These are phyloP conservation scores for Hymenoscyphus occultus DNA, from an alignment of 2,329 filamentous ascomycete species.

Conservation along the genomic window DNA sequence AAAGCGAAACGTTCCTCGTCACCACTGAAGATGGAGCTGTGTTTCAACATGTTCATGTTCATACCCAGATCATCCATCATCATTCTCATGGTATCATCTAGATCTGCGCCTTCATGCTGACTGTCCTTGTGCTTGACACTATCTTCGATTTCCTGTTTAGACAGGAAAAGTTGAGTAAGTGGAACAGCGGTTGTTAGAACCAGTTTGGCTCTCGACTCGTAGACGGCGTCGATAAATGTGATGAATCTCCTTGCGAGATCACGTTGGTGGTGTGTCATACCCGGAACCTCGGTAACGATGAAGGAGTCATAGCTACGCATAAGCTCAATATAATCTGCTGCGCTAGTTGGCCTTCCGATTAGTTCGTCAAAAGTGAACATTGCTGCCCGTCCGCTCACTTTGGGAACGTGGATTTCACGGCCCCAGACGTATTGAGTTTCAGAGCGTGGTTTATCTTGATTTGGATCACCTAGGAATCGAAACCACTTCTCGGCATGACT, in stretches of 20 bases:
- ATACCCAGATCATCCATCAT: constrained; percentile 86
- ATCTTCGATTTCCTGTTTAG: constrained; percentile 64
- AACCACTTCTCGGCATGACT: constrained; percentile 95
- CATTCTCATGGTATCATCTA: constrained; percentile 70
- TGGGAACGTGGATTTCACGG: constrained; percentile 80
- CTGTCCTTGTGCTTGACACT: constrained; percentile 49
- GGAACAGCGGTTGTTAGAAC: constrained; percentile 89
- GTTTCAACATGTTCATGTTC: constrained; percentile 81
- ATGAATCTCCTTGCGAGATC: constrained; percentile 93
- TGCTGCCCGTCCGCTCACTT: constrained; percentile 82
- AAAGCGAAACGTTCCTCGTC: constrained; percentile 98
- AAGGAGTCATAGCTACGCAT: constrained; percentile 89
- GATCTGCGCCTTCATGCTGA: constrained; percentile 39
- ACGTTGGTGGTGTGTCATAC: constrained; percentile 82
- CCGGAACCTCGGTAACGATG: constrained; percentile 84
- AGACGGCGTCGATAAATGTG: constrained; percentile 95
- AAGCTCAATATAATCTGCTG: constrained; percentile 92
- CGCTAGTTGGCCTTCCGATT: constrained; percentile 82
- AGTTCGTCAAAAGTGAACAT: constrained; percentile 92
- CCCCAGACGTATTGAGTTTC: constrained; percentile 89
- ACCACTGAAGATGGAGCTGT: constrained; percentile 82
- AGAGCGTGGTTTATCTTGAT: constrained; percentile 69
- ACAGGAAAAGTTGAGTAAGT: constrained; percentile 81
- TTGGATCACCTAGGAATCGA: constrained; percentile 82
- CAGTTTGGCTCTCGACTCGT: constrained; percentile 89